These are phyloP conservation scores for Colletotrichum sp. DNA, from an alignment of 2,329 filamentous ascomycete genomes.

Conservation along the genomic window DNA sequence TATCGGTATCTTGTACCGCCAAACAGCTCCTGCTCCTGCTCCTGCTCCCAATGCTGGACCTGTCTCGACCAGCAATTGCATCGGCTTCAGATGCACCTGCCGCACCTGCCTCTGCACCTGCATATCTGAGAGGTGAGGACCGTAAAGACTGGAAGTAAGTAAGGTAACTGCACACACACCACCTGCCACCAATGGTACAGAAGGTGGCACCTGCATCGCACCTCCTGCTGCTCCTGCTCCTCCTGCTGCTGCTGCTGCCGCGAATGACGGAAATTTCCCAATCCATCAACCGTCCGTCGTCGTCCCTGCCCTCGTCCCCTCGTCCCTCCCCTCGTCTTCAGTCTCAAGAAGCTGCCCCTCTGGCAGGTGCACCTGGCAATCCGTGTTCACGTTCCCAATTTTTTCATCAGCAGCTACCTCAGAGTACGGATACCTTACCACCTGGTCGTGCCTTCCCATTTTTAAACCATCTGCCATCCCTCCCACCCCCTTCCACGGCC, in stretches of 20 bases:
- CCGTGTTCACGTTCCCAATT: background rate
- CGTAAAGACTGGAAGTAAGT: background rate
- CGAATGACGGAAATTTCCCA: background rate
- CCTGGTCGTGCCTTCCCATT: background rate
- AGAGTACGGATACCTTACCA: background rate
- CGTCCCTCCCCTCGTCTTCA: background rate
- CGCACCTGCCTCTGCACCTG: background rate
- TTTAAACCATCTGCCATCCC: slow-evolving; percentile 12
- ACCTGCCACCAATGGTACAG: background rate
- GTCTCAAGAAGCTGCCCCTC: background rate
- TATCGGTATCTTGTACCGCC: no score
- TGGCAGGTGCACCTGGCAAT: background rate
- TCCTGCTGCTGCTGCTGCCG: background rate
- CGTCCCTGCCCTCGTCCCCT: background rate
- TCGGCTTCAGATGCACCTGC: background rate
- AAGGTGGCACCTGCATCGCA: background rate
- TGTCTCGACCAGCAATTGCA: background rate
- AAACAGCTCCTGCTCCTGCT: background rate
- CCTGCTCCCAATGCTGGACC: background rate
- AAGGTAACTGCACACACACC: background rate
- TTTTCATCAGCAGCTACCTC: background rate
- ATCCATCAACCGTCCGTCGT: background rate
- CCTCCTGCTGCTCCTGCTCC: background rate
- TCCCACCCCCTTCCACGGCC: background rate
- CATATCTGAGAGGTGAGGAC: background rate